Base-by-base conservation (phyloP, 805 yeast genomes). In the Wickerhamomyces chaumierensis region DNA sequence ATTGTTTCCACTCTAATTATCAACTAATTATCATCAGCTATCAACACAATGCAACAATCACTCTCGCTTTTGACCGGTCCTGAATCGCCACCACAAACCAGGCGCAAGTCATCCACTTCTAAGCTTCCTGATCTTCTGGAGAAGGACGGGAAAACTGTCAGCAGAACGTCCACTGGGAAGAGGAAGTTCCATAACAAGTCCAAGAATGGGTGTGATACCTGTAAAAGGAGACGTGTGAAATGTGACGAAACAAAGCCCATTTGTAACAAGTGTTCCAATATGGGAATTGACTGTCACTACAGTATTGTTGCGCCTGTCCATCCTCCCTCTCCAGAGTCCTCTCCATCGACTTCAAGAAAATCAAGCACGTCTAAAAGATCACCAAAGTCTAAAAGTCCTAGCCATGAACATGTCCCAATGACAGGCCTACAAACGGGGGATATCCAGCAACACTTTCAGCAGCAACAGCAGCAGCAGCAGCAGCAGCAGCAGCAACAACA, bases 141-240 rank as follows among this genome's bases (percentile, higher is more conserved):
- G 37, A 53, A 60, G 14, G 63, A 61, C 39, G 67, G 68, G 5
- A 63, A 64, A 42, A 58, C 53, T 32, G 67, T 60, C 7, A 59
- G 62, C 35, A 60, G 52, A 41, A 58, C 63, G 1, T 62, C 81
- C 0, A 73, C 78, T 0, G 85, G 82, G 5, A 88, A 86, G 60
- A 69, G 96, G 34, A 81, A 84, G 52, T 90, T 81, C 52, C 97
- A 90, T 56, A 82, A 78, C 42, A 90, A 90, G 59, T 82, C 94
- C 28, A 73, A 94, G 41, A 73, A 75, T 40, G 97, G 97, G 0
- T 88, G 97, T 61, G 72, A 78, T 31, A 83, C 94, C 2, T 88
- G 97, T 61, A 88, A 88, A 54, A 71, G 75, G 46, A 71, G 97
- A 49, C 66, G 96, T 37, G 96, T 90, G 32, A 88, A 88, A 56